Conservation (phyloP, 192 early-diverging fungal species). For the Funneliformis mosseae region DNA sequence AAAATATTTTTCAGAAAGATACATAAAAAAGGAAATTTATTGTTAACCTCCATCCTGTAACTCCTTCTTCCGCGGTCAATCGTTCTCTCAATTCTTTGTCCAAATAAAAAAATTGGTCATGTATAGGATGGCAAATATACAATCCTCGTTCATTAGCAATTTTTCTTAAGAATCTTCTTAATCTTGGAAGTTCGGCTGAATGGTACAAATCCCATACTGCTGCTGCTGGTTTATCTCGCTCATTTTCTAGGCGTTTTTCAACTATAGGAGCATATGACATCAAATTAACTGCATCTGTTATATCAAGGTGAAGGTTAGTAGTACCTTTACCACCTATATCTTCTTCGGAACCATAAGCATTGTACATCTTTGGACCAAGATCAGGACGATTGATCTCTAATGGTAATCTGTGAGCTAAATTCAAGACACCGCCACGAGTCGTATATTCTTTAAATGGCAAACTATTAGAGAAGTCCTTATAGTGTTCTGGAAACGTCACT, state of each 20-base stretch:
- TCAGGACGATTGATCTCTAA: constrained; percentile 7
- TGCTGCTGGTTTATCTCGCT: constrained; percentile 35
- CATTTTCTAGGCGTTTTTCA: not conserved
- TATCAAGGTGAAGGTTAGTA: constrained; percentile 77
- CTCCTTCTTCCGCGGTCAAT: constrained; percentile 46
- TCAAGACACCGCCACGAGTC: not conserved
- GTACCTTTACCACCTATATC: constrained; percentile 57
- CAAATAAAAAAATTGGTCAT: constrained; percentile 70
- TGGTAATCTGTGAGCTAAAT: constrained; percentile 2
- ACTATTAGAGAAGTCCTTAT: not conserved
- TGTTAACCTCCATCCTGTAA: constrained; percentile 44
- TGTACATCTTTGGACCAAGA: constrained; percentile 23
- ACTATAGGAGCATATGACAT: constrained; percentile 58
- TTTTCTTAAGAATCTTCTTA: constrained; percentile 46
- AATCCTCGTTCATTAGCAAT: constrained; percentile 24
- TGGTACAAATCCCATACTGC: constrained; percentile 72
- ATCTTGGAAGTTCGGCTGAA: constrained; percentile 35
- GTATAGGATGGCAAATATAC: constrained; percentile 56
- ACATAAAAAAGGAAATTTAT: not conserved
- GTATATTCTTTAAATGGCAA: constrained; percentile 6
- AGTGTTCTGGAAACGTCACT: not conserved
- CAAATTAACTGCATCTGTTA: constrained; percentile 79
- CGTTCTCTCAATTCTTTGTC: constrained; percentile 42
- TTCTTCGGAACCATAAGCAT: constrained; percentile 47
- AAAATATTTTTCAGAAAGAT: not conserved